A percentile compares a stretch with the other conserved stretches of the same genome.
Conservation (phyloP, 352 stramenopile species). For the Pythium myriotylum region DNA sequence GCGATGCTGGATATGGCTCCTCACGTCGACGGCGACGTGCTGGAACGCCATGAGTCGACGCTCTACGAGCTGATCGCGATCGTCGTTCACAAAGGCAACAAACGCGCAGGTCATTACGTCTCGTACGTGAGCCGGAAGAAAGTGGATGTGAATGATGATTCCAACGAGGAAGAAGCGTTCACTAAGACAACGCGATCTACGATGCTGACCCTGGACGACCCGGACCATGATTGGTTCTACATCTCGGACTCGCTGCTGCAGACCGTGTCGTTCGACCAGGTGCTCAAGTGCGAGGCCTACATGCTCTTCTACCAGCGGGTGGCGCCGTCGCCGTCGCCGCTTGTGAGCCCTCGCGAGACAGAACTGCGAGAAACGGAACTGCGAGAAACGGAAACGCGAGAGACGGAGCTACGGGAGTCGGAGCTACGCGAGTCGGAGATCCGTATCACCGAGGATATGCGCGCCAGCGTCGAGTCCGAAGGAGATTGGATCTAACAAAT, state of each 20-base stretch:
- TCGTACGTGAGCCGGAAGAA: constrained; percentile 61
- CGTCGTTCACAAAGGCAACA: constrained; percentile 75
- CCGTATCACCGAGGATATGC: not conserved
- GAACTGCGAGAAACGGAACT: not conserved
- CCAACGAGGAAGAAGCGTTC: constrained; percentile 21
- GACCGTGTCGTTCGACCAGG: constrained; percentile 57
- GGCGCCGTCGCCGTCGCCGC: not conserved
- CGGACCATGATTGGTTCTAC: constrained; percentile 61
- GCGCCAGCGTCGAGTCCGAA: not conserved
- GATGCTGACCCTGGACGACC: constrained; percentile 22
- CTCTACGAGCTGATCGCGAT: constrained; percentile 68
- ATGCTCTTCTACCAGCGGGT: constrained; percentile 70
- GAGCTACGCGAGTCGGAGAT: too few species aligned
- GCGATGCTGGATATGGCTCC: constrained; percentile 54
- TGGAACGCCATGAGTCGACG: constrained; percentile 11
- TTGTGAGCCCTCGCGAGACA: not conserved
- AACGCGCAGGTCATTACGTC: constrained; percentile 69
- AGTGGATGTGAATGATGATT: constrained; percentile 4
- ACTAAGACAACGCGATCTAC: constrained; percentile 21
- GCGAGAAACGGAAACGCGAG: too few species aligned
- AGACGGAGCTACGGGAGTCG: not conserved
- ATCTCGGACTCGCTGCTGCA: constrained; percentile 72
- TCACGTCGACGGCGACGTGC: constrained; percentile 34
- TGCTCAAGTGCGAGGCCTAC: constrained; percentile 77
- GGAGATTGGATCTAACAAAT: constrained; percentile 11